Evolutionary conservation across 2,329 filamentous ascomycete genomes (phyloP).

Genomic region (Pseudonectria foliicola): DNA sequence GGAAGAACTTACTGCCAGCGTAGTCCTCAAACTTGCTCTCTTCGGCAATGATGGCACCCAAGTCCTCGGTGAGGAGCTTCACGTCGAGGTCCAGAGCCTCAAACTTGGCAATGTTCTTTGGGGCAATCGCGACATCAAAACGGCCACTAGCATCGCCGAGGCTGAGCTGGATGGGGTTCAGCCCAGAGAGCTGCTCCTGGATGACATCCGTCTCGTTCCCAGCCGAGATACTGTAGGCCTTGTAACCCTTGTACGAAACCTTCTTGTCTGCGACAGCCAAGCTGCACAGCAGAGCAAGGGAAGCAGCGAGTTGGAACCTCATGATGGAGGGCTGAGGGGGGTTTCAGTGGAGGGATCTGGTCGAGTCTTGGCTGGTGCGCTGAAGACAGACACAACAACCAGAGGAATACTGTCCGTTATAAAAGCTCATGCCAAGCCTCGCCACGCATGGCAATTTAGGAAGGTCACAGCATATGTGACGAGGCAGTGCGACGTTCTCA

Average conservation of each 20-base stretch:
- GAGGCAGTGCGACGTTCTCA: too few relatives aligned
- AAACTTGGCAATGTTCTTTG: conserved; percentile 13
- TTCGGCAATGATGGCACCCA: conserved; percentile 15
- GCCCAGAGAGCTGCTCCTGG: conserved; percentile 12
- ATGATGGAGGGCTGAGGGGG: too few relatives aligned
- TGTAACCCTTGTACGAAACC: conserved; percentile 19
- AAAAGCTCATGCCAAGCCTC: too few relatives aligned
- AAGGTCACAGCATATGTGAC: too few relatives aligned
- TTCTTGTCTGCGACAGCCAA: conserved; percentile 1
- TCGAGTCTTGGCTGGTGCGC: too few relatives aligned
- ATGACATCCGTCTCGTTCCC: conserved; percentile 10
- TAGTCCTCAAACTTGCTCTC: conserved; percentile 15
- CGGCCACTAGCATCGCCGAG: conserved; percentile 12
- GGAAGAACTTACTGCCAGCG: conserved; percentile 3
- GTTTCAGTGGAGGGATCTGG: too few relatives aligned
- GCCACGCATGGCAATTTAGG: too few relatives aligned
- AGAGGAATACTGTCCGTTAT: too few relatives aligned
- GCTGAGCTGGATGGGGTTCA: conserved; percentile 15
- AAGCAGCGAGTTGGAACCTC: too few relatives aligned
- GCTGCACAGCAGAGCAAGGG: too few relatives aligned
- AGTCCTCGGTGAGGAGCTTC: conserved; percentile 14
- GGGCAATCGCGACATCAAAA: conserved; percentile 20
- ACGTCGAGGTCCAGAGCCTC: conserved; percentile 15
- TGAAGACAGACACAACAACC: too few relatives aligned
- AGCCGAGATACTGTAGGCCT: conserved; percentile 15